Base-by-base conservation (phyloP, 495 filamentous ascomycete species). In the Sordaria brevicollis region DNA sequence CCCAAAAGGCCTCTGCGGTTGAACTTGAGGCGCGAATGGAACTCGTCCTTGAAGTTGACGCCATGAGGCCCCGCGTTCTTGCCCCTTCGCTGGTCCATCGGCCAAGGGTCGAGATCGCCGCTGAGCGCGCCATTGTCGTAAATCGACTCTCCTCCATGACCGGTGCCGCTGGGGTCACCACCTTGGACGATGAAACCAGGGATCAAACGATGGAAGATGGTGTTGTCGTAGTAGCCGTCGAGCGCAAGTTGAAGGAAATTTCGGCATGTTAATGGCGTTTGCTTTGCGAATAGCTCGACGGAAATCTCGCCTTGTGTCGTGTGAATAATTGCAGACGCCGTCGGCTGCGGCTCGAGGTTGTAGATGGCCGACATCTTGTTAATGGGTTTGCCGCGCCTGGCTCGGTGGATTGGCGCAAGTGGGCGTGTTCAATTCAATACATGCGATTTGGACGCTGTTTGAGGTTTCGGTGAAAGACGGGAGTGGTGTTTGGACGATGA, bases 181-280 rank as follows among this genome's bases (percentile, higher is more conserved):
- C 94, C 96, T 76, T 99, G 95, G 41, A 98, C 81, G 69, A 98
- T 90, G 83, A 99, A 99, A 43, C 90, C 91, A 0, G 94, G 91
- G 9, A 96, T 89, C 21, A 98, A 84, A 21, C 95, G 94, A 81
- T 99, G 95, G 83, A 99, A 98, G 71, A 93, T 89, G 0, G 94
- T 97, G 73, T 88, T 86, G 65, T 90, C 88, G 81, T 98, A 99
- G 85, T 98, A 97, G 69, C 92, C 92, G 79, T 99, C 93, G 69
- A 96, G 86, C 77, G 91, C 93, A 75, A 92, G 91, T 79, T 99
- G 95, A 21, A 99, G 89, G 83, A 99, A 99, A 81, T 97, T 97
- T 69, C 94, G 93, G 74, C 88, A 92, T 1, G 95, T 91, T 69
- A 96, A 87, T 35, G 95, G 95, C 0, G 92, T 91, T 79, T 99